Percentiles rank a stretch among this genome's conserved stretches.
Evolutionary conservation across 2,329 filamentous ascomycete species (phyloP).

Genomic region (Drechmeria coniospora): DNA sequence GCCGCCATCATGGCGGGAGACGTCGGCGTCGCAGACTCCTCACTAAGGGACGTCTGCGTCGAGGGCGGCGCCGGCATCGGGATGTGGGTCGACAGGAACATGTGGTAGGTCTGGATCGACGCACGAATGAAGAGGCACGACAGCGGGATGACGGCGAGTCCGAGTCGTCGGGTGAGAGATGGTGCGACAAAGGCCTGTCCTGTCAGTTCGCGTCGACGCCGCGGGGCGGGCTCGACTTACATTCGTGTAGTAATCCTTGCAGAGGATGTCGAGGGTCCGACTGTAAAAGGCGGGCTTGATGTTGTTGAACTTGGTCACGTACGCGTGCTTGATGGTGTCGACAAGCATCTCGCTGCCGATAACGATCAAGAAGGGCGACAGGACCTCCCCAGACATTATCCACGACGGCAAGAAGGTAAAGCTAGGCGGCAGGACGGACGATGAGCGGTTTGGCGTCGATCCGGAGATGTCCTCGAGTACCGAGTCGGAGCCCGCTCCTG

Average conservation of each 20-base stretch:
- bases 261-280: conserved; percentile 80
- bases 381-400: conserved; percentile 63
- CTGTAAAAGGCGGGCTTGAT: conserved; percentile 82
- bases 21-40: conserved; percentile 45
- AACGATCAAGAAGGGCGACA: conserved; percentile 87
- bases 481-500: conserved; percentile 34
- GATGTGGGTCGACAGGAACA: conserved; percentile 84
- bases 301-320: conserved; percentile 98
- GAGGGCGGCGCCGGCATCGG: conserved; percentile 55
- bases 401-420: conserved; percentile 81
- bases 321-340: conserved; percentile 93
- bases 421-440: conserved; percentile 71
- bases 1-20: conserved; percentile 66
- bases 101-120: conserved; percentile 90
- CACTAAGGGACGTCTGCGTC: conserved; percentile 47
- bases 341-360: conserved; percentile 94
- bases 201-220: neutral
- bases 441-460: conserved; percentile 44
- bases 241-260: conserved; percentile 96
- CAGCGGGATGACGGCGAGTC: conserved; percentile 79
- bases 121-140: conserved; percentile 92
- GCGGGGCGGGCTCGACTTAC: conserved; percentile 26
- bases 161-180: conserved; percentile 76
- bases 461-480: conserved; percentile 33
- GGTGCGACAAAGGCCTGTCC: conserved; percentile 75